Evolutionary conservation across 208 protist genomes (phyloP), one percentile per base, ranked within the genome.

Genomic region (Borovskyia barvae): DNA sequence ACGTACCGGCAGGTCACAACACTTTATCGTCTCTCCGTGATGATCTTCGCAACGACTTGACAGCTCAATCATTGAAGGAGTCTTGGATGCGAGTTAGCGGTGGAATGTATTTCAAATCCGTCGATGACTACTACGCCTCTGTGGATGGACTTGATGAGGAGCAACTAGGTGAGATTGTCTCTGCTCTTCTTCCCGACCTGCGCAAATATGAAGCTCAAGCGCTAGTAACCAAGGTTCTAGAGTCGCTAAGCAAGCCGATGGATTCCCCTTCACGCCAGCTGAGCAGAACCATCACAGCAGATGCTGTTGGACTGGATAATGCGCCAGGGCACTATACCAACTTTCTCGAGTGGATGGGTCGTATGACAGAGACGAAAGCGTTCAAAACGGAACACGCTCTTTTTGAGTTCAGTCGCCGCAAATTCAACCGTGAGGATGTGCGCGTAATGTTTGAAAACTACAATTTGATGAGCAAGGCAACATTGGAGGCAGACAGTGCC

Each of bases 401-500:
- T 8, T 95, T 93, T 50, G 77, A 95, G 57, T 95, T 95, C 49
- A 90, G 79, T 43, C 76, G 89, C 0, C 71, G 89, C 4, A 92
- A 93, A 48, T 95, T 95, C 55, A 93, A 92, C 49, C 62, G 75
- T 6, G 75, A 93, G 12, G 89, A 95, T 77, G 89, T 95, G 15
- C 72, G 80, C 26, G 66, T 93, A 14, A 95, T 95, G 89, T 93
- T 91, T 63, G 89, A 95, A 42, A 95, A 95, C 68, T 95, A 92
- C 63, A 87, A 86, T 41, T 49, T 95, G 25, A 90, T 95, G 84
- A 87, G 85, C 63, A 90, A 85, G 53, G 75, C 82, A 0, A 73
- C 86, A 12, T 74, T 95, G 20, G 69, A 85, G 26, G 53, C 79
- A 0, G 83, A 91, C 52, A 89, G 84, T 36, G 63, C 86, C 1